A percentile compares a stretch with the other conserved stretches of the same genome.
phyloP scores from a whole-genome alignment of 805 yeast genomes.

The Starmerella geochares region DNA sequence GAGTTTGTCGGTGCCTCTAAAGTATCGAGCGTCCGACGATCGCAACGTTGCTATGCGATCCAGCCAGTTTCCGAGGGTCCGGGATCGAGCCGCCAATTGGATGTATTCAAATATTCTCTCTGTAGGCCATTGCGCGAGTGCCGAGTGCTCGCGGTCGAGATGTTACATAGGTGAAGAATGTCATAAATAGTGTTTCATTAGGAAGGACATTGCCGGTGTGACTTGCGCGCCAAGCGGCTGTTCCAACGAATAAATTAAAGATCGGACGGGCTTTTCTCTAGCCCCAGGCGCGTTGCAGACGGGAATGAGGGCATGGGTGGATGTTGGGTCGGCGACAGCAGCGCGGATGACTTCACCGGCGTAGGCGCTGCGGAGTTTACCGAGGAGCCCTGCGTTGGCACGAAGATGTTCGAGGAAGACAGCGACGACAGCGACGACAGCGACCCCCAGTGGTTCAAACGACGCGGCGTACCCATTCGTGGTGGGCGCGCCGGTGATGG shows the following conservation, averaged over 20 bases:
- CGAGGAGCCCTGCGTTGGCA: neutral
- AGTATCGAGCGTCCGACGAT: too few relatives aligned
- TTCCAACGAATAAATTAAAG: neutral
- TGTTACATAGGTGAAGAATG: too few relatives aligned
- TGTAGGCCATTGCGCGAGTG: too few relatives aligned
- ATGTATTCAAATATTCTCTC: too few relatives aligned
- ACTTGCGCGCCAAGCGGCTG: neutral
- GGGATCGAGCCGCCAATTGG: too few relatives aligned
- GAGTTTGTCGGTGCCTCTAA: too few relatives aligned
- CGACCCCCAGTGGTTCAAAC: constrained; percentile 5
- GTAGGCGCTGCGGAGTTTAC: neutral
- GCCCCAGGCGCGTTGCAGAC: neutral
- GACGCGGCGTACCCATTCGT: constrained; percentile 5
- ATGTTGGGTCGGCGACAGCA: neutral
- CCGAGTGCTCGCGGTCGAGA: too few relatives aligned
- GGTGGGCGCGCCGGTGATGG: constrained; percentile 40
- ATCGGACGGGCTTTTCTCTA: constrained; percentile 9
- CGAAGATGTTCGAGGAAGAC: neutral
- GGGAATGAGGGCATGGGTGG: neutral
- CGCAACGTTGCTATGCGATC: too few relatives aligned
- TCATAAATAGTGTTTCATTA: neutral
- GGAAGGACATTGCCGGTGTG: too few relatives aligned
- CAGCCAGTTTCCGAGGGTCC: too few relatives aligned
- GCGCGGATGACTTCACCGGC: neutral
- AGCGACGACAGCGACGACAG: constrained; percentile 2